These are phyloP conservation scores for Barnettozyma populi DNA, from an alignment of 805 yeast genomes.

Conservation along the genomic window DNA sequence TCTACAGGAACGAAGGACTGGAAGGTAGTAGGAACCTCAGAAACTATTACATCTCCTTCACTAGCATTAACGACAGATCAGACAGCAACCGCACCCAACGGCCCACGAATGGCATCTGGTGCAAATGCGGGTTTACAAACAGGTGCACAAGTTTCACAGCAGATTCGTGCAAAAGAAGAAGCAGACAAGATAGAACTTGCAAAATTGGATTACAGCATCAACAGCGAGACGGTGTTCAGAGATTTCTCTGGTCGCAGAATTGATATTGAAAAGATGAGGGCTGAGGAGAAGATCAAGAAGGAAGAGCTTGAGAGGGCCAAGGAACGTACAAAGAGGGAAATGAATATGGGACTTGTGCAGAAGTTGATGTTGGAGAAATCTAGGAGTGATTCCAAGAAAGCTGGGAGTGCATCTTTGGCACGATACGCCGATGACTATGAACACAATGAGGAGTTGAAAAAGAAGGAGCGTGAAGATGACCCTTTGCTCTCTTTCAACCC, in stretches of 20 bases:
- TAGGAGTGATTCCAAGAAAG: conserved; percentile 27
- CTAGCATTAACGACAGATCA: not conserved
- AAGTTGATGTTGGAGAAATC: conserved; percentile 32
- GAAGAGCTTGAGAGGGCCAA: conserved; percentile 25
- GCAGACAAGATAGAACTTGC: conserved; percentile 12
- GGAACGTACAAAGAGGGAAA: conserved; percentile 24
- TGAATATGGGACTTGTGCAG: conserved; percentile 37
- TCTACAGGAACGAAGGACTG: conserved; percentile 13
- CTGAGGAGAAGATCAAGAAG: conserved; percentile 25
- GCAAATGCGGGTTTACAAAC: conserved; percentile 43
- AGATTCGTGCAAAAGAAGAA: conserved; percentile 29
- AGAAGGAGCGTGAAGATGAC: conserved; percentile 47
- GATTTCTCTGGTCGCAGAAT: conserved; percentile 56
- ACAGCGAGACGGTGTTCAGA: conserved; percentile 45
- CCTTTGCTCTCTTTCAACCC: conserved; percentile 51
- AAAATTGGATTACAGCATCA: conserved; percentile 3
- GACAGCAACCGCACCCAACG: not conserved
- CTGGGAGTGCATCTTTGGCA: conserved; percentile 24
- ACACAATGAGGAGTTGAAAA: conserved; percentile 30
- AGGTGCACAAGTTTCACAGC: conserved; percentile 35
- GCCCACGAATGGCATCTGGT: conserved; percentile 25
- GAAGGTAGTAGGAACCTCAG: conserved; percentile 22
- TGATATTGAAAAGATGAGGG: conserved; percentile 30
- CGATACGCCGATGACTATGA: conserved; percentile 35
- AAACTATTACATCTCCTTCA: conserved; percentile 4